Percentiles rank a stretch among this genome's conserved stretches.
These are phyloP conservation scores for Heracleum sosnowskyi DNA, from an alignment of 129 eudicot genomes.

Conservation along the genomic window DNA sequence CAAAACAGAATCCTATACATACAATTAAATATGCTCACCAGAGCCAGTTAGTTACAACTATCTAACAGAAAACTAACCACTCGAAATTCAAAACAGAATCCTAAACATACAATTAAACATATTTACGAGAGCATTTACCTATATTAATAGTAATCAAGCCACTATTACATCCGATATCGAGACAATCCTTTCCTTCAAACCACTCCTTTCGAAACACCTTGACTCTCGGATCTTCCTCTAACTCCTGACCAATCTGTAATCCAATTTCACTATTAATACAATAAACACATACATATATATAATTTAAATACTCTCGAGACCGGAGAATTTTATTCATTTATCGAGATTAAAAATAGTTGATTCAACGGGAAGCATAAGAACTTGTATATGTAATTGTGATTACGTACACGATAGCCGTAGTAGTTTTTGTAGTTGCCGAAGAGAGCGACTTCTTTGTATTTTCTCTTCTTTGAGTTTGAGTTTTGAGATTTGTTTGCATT, in stretches of 20 bases:
- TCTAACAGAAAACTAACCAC: neutral
- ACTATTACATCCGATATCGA: conserved; percentile 92
- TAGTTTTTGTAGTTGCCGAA: conserved; percentile 84
- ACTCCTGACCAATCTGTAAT: conserved; percentile 62
- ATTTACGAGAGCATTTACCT: conserved; percentile 28
- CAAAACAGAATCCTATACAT: neutral
- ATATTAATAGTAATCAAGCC: conserved; percentile 71
- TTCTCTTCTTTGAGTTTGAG: conserved; percentile 35
- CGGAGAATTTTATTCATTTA: too few species aligned
- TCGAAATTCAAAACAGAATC: neutral
- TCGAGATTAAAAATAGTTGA: too few species aligned
- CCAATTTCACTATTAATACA: neutral
- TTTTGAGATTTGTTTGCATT: neutral
- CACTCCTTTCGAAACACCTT: conserved; percentile 73
- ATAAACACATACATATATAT: neutral
- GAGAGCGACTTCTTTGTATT: conserved; percentile 60
- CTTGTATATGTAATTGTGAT: too few species aligned
- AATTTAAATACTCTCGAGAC: too few species aligned
- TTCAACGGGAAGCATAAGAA: too few species aligned
- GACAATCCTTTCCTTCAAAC: conserved; percentile 92
- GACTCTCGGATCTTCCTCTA: conserved; percentile 85
- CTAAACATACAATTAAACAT: neutral
- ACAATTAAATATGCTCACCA: neutral
- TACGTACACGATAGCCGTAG: conserved; percentile 80
- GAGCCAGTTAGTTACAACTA: neutral